Conservation (phyloP, 768 basidiomycete genomes). For the Botryobasidium botryosum region DNA sequence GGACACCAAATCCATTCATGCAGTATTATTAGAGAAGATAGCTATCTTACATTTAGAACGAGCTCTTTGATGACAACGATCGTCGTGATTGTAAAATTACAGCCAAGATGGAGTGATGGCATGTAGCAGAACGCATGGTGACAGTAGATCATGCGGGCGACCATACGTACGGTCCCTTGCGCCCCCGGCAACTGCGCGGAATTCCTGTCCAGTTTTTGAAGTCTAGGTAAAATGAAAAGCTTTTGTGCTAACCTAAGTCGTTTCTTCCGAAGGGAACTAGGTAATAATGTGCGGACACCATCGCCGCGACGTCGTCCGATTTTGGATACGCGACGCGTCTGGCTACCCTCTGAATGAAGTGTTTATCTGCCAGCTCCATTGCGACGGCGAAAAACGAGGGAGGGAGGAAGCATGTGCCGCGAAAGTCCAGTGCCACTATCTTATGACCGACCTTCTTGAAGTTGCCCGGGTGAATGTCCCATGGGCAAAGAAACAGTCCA, state of each 20-base stretch:
- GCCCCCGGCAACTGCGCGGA: too few species aligned
- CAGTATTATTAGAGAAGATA: too few species aligned
- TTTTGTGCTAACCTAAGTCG: neutral
- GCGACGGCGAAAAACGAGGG: constrained; percentile 3
- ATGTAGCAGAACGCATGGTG: too few species aligned
- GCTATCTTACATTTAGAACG: too few species aligned
- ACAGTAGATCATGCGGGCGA: too few species aligned
- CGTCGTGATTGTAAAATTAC: too few species aligned
- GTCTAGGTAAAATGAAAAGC: neutral
- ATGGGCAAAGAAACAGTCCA: constrained; percentile 3
- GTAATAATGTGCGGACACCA: neutral
- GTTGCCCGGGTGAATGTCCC: neutral
- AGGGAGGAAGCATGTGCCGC: constrained; percentile 1
- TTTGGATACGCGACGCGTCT: neutral
- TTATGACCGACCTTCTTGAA: constrained; percentile 3
- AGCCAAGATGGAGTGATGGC: too few species aligned
- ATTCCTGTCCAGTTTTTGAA: too few species aligned
- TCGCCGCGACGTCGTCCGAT: constrained; percentile 1
- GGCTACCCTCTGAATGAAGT: neutral
- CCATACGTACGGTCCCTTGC: too few species aligned
- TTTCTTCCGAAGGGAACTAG: neutral
- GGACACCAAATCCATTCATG: too few species aligned
- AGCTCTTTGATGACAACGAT: too few species aligned
- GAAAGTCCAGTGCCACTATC: constrained; percentile 3
- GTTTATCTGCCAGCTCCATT: neutral